Evolutionary conservation across 345 rosid genomes (phyloP).

Genomic region (Hibiscus syriacus): DNA sequence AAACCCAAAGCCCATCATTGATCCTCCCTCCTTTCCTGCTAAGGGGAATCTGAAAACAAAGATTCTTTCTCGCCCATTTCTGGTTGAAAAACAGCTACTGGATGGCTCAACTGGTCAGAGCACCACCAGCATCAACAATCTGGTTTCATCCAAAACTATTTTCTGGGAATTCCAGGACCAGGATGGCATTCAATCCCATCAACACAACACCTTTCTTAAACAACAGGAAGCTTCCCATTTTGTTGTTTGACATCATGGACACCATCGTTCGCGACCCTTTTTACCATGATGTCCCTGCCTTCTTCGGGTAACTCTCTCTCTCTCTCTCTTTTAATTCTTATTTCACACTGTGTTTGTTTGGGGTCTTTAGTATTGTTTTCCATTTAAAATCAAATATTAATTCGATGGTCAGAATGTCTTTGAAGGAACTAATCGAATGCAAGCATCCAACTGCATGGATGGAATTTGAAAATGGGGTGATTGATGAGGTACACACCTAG

Average conservation of each 20-base stretch:
- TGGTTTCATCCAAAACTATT: neutral
- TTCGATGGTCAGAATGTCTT: slow-evolving; percentile 58
- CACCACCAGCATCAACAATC: neutral
- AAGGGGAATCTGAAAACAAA: too few relatives aligned
- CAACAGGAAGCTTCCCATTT: slow-evolving; percentile 62
- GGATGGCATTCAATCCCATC: slow-evolving; percentile 9
- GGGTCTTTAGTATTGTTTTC: too few relatives aligned
- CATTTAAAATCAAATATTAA: too few relatives aligned
- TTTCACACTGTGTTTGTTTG: too few relatives aligned
- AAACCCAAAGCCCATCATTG: too few relatives aligned
- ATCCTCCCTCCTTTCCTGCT: too few relatives aligned
- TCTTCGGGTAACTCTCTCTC: slow-evolving; percentile 88
- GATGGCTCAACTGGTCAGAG: slow-evolving; percentile 6
- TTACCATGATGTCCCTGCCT: slow-evolving; percentile 72
- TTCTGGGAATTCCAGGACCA: neutral
- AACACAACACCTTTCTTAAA: neutral
- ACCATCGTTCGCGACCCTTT: slow-evolving; percentile 95
- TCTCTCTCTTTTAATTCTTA: too few relatives aligned
- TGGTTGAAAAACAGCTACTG: neutral
- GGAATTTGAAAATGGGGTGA: slow-evolving; percentile 79
- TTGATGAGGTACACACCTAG: slow-evolving; percentile 51
- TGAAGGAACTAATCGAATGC: slow-evolving; percentile 63
- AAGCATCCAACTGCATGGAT: slow-evolving; percentile 89
- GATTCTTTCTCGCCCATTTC: neutral
- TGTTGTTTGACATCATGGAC: slow-evolving; percentile 95